A percentile compares a stretch with the other conserved stretches of the same genome.
Conservation (phyloP, 306 rosid species). For the Morella rubra region DNA sequence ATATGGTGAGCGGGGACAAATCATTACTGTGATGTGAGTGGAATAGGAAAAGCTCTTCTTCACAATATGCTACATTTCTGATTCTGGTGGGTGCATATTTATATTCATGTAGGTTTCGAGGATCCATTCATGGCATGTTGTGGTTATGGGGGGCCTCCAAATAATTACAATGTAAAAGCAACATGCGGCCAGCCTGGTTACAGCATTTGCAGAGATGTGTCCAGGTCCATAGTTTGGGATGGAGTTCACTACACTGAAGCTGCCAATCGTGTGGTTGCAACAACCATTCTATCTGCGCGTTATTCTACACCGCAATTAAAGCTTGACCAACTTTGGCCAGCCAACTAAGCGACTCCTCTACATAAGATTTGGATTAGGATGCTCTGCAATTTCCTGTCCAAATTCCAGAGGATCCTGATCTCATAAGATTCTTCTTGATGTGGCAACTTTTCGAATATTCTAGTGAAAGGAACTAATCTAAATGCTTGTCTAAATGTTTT, state of each 20-base stretch:
- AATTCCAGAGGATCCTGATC: too few species aligned
- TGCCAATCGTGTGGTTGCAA: conserved; percentile 8
- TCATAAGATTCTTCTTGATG: neutral
- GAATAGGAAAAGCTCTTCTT: neutral
- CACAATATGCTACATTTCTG: neutral
- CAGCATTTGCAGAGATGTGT: conserved; percentile 8
- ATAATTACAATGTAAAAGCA: conserved; percentile 19
- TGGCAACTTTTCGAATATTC: too few species aligned
- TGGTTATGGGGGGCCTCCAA: conserved; percentile 16
- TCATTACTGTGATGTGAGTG: neutral
- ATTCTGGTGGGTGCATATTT: neutral
- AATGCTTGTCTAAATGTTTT: too few species aligned
- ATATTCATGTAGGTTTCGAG: conserved; percentile 12
- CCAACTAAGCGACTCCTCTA: neutral
- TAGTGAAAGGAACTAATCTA: too few species aligned
- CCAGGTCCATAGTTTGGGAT: conserved; percentile 13
- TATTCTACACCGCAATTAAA: neutral
- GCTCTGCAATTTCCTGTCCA: too few species aligned
- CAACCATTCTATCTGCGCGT: neutral
- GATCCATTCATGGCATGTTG: conserved; percentile 18
- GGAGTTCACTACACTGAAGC: conserved; percentile 19
- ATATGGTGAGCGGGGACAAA: neutral
- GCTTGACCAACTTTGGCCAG: conserved; percentile 12
- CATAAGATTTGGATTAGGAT: neutral
- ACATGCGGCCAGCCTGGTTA: conserved; percentile 30